Conservation (phyloP, 768 basidiomycete species). For the Gymnopilus dilepis region DNA sequence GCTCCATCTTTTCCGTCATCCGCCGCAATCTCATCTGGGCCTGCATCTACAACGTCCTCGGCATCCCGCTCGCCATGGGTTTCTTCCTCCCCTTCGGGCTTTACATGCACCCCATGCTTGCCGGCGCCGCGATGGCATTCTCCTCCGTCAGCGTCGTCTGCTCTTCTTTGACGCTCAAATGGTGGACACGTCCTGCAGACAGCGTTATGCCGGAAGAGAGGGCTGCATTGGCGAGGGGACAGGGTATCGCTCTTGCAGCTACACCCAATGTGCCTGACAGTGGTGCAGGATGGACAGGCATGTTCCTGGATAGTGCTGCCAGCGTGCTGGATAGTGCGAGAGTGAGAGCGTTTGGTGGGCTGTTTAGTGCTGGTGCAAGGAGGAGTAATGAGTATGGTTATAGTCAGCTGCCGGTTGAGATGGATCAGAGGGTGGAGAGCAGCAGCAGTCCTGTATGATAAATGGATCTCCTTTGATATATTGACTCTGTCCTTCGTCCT, state of each 20-base stretch:
- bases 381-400: conserved; percentile 56
- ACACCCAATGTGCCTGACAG: conserved; percentile 36
- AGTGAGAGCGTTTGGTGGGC: conserved; percentile 42
- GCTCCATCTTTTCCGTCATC: conserved; percentile 88
- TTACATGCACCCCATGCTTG: conserved; percentile 97
- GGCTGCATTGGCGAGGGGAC: conserved; percentile 50
- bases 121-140: conserved; percentile 98
- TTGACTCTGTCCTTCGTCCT: neutral
- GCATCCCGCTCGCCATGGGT: conserved; percentile 98
- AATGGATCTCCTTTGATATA: neutral
- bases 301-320: conserved; percentile 52
- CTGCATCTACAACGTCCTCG: conserved; percentile 90
- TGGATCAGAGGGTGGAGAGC: conserved; percentile 38
- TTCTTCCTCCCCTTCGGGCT: conserved; percentile 89
- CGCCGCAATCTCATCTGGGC: conserved; percentile 95
- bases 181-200: conserved; percentile 76
- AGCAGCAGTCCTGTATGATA: conserved; percentile 19
- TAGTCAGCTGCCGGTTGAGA: conserved; percentile 73
- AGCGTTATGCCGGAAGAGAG: conserved; percentile 72
- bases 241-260: conserved; percentile 37
- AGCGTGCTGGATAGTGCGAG: conserved; percentile 45
- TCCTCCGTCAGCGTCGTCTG: conserved; percentile 95
- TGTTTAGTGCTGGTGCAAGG: conserved; percentile 42
- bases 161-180: conserved; percentile 83
- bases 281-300: conserved; percentile 47